These are phyloP conservation scores for Apiotrichum montevideense DNA, from an alignment of 1,284 basidiomycete species.

Conservation along the genomic window DNA sequence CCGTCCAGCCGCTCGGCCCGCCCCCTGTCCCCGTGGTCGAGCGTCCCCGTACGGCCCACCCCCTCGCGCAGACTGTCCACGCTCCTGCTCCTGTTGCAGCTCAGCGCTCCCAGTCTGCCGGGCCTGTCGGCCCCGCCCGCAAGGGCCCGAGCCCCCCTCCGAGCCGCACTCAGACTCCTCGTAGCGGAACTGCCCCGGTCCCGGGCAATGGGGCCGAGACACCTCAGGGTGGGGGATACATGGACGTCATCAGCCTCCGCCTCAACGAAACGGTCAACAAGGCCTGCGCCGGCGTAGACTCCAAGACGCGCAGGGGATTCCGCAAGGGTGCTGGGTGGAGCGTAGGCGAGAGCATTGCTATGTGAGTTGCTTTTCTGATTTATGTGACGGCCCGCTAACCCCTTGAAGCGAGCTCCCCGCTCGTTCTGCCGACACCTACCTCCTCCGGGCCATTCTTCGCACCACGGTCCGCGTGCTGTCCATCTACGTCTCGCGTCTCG, in stretches of 20 bases:
- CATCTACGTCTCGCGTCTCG: conserved; percentile 46
- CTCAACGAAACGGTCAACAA: conserved; percentile 47
- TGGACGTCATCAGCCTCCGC: conserved; percentile 45
- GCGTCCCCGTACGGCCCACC: background rate
- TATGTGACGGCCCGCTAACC: conserved; percentile 8
- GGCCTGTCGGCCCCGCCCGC: background rate
- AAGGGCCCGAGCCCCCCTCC: conserved; percentile 16
- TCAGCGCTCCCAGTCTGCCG: conserved; percentile 27
- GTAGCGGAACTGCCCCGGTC: conserved; percentile 4
- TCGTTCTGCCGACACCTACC: conserved; percentile 42
- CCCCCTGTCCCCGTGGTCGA: conserved; percentile 10
- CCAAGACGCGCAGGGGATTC: conserved; percentile 43
- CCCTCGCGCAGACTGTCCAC: background rate
- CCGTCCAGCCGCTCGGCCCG: conserved; percentile 16
- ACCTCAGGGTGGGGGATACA: conserved; percentile 29
- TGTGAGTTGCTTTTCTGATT: conserved; percentile 27
- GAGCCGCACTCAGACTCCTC: conserved; percentile 17
- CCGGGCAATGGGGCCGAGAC: conserved; percentile 9
- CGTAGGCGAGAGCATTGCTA: conserved; percentile 41
- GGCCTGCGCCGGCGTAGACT: conserved; percentile 43
- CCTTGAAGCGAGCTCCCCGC: conserved; percentile 35
- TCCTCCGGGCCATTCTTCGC: conserved; percentile 45
- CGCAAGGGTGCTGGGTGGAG: conserved; percentile 43
- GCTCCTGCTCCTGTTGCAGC: conserved; percentile 5
- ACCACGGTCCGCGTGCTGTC: conserved; percentile 42